Evolutionary conservation across 257 asterid genomes (phyloP).

Genomic region (Fraxinus anomala): DNA sequence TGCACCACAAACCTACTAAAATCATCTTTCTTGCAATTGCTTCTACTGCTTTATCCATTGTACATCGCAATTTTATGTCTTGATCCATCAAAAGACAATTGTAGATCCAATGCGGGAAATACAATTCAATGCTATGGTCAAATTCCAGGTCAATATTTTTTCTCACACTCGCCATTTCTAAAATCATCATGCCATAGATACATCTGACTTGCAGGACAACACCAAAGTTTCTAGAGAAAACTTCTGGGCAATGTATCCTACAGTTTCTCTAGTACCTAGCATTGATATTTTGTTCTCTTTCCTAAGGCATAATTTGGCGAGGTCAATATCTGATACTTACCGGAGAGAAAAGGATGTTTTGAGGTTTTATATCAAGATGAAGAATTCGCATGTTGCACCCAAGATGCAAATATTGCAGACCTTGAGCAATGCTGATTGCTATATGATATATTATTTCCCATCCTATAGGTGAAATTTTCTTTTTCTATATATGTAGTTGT

Average conservation of each 20-base stretch:
- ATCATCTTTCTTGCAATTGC: conserved; percentile 38
- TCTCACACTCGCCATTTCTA: conserved; percentile 43
- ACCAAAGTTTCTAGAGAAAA: conserved; percentile 34
- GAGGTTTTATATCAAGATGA: conserved; percentile 45
- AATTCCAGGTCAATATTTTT: conserved; percentile 1
- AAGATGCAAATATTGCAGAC: conserved; percentile 38
- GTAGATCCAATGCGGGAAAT: background rate
- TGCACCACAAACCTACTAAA: conserved; percentile 52
- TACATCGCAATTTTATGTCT: background rate
- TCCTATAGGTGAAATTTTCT: conserved; percentile 16
- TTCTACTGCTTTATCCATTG: conserved; percentile 21
- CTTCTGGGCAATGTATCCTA: conserved; percentile 51
- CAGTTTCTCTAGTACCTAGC: conserved; percentile 35
- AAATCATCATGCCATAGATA: conserved; percentile 46
- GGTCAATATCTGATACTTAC: conserved; percentile 43
- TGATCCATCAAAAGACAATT: background rate
- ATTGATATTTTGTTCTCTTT: conserved; percentile 31
- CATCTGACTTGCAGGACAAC: conserved; percentile 42
- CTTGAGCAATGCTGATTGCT: conserved; percentile 35
- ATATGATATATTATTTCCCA: conserved; percentile 33
- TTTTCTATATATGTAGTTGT: conserved; percentile 27
- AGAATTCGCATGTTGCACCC: conserved; percentile 41
- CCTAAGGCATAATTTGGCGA: conserved; percentile 32
- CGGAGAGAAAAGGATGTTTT: conserved; percentile 42
- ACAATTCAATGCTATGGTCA: background rate